Percentiles rank a stretch among this genome's conserved stretches.
phyloP scores from a whole-genome alignment of 2,329 filamentous ascomycete species.

The Penicillium sp. region DNA sequence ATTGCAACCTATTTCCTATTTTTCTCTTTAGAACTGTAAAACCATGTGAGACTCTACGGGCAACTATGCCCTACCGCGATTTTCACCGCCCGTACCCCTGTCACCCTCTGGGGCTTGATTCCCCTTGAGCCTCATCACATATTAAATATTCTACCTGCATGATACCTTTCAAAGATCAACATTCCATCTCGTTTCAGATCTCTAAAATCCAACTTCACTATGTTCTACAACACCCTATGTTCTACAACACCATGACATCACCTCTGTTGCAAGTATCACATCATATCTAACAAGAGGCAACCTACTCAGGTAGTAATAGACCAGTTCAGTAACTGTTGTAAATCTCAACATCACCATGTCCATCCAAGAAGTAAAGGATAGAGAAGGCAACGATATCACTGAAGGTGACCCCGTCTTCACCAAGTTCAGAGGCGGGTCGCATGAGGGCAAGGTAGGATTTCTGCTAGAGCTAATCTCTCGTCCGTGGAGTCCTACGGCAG shows the following conservation, averaged over 20 bases:
- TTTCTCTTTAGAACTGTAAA: not conserved
- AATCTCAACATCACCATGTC: conserved; percentile 16
- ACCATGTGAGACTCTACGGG: not conserved
- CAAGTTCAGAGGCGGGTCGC: conserved; percentile 23
- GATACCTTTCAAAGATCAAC: not conserved
- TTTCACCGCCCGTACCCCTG: too few species aligned
- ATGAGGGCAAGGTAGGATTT: conserved; percentile 22
- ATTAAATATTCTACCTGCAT: too few species aligned
- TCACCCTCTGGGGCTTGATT: not conserved
- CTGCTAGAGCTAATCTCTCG: not conserved
- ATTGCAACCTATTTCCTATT: not conserved
- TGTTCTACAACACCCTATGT: not conserved
- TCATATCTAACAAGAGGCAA: not conserved
- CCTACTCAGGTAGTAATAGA: not conserved
- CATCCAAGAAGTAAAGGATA: conserved; percentile 19
- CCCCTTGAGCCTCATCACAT: conserved; percentile 5
- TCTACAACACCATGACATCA: conserved; percentile 7
- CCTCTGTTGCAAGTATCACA: conserved; percentile 3
- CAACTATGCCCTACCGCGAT: too few species aligned
- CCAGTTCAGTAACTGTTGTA: not conserved
- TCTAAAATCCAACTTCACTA: not conserved
- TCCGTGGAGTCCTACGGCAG: not conserved
- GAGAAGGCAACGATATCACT: conserved; percentile 20
- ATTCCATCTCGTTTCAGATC: not conserved
- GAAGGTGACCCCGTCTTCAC: conserved; percentile 26